These are phyloP conservation scores for Arthrobotrys entomopaga DNA, from an alignment of 2,329 filamentous ascomycete species.

Conservation along the genomic window DNA sequence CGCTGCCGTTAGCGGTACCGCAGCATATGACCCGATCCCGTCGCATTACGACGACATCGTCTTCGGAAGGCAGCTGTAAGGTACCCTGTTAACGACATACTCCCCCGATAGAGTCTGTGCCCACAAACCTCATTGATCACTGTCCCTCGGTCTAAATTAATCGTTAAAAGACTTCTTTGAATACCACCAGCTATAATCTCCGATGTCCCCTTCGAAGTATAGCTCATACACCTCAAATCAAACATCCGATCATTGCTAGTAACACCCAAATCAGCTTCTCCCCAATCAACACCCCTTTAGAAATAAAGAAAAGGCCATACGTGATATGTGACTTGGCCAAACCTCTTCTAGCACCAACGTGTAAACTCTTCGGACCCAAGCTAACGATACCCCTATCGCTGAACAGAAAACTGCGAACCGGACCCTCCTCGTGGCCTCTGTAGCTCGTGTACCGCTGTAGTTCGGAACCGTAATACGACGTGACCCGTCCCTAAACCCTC, in stretches of 20 bases:
- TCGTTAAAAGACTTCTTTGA: conserved; percentile 84
- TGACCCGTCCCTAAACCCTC: conserved; percentile 77
- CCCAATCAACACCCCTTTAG: conserved; percentile 7
- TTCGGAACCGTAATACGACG: conserved; percentile 86
- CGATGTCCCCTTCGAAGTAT: conserved; percentile 83
- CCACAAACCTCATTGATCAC: conserved; percentile 74
- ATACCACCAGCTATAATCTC: conserved; percentile 84
- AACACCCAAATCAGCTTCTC: neutral
- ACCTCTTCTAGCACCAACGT: conserved; percentile 86
- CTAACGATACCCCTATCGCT: conserved; percentile 90
- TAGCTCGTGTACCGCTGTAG: conserved; percentile 91
- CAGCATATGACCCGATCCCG: conserved; percentile 89
- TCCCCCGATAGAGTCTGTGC: neutral
- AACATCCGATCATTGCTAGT: conserved; percentile 73
- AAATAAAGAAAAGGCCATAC: conserved; percentile 63
- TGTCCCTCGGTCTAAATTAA: conserved; percentile 77
- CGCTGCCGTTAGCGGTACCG: conserved; percentile 81
- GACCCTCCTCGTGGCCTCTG: conserved; percentile 78
- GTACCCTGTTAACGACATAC: neutral
- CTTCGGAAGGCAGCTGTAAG: conserved; percentile 73
- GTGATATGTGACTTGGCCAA: conserved; percentile 87
- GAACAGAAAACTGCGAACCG: conserved; percentile 88
- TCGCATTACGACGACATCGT: conserved; percentile 91
- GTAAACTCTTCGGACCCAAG: conserved; percentile 83
- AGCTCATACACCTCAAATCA: conserved; percentile 93